These are phyloP conservation scores for Picocystis salinarum DNA, from an alignment of 139 green algal genomes.

Conservation along the genomic window DNA sequence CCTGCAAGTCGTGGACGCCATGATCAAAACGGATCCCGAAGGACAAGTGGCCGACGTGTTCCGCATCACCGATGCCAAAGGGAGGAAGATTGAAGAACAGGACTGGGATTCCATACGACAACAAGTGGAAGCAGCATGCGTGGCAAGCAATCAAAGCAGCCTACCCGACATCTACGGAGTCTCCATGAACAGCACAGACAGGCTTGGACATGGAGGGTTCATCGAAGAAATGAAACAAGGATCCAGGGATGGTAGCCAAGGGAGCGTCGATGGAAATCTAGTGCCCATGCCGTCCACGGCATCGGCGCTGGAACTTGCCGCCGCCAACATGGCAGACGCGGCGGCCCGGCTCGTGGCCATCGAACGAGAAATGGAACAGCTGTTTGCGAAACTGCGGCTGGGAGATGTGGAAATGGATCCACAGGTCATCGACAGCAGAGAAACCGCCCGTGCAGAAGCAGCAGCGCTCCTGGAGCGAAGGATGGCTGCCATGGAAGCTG, in stretches of 20 bases:
- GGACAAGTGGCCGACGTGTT: conserved; percentile 50
- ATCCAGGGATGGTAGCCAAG: conserved; percentile 4
- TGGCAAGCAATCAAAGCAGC: conserved; percentile 16
- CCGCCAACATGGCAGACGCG: conserved; percentile 61
- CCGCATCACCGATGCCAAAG: conserved; percentile 27
- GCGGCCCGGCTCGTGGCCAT: conserved; percentile 47
- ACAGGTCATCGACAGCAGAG: background rate
- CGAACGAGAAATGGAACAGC: conserved; percentile 49
- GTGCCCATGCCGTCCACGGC: conserved; percentile 18
- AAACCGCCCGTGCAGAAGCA: conserved; percentile 36
- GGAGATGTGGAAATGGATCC: conserved; percentile 1
- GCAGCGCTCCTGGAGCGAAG: conserved; percentile 60
- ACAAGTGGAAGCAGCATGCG: conserved; percentile 16
- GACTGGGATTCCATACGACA: conserved; percentile 20
- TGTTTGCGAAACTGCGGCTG: conserved; percentile 10
- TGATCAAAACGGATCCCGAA: conserved; percentile 32
- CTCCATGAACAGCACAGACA: conserved; percentile 33
- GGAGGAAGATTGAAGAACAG: conserved; percentile 25
- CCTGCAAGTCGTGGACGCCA: conserved; percentile 43
- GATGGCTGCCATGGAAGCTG: conserved; percentile 75
- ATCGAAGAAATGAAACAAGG: conserved; percentile 6
- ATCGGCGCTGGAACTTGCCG: conserved; percentile 51
- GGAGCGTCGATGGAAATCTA: too few species aligned
- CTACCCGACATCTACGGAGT: conserved; percentile 66
- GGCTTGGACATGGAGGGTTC: conserved; percentile 25